Evolutionary conservation across 2,329 filamentous ascomycete species (phyloP).

Genomic region (Calycina herbarum): DNA sequence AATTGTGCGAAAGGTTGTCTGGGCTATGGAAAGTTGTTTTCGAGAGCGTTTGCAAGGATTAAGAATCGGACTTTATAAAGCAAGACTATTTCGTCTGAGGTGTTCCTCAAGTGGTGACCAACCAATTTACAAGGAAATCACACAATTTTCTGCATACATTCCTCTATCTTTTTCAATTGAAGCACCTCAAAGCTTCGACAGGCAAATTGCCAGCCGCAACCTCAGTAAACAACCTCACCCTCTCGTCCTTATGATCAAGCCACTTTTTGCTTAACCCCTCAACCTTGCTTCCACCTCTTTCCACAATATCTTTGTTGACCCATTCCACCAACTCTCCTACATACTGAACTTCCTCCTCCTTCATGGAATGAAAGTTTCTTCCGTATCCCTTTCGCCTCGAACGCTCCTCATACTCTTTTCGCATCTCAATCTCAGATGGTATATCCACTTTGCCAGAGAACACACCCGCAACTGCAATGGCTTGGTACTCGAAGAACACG

Average conservation of each 20-base stretch:
- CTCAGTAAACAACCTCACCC: neutral
- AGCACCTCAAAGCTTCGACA: neutral
- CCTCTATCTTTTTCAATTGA: neutral
- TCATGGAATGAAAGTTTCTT: slow-evolving; percentile 46
- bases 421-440: slow-evolving; percentile 41
- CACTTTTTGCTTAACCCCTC: slow-evolving; percentile 24
- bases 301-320: slow-evolving; percentile 24
- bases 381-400: slow-evolving; percentile 33
- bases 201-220: slow-evolving; percentile 10
- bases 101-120: too few species aligned
- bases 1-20: too few species aligned
- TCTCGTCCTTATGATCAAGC: neutral
- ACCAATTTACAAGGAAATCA: too few species aligned
- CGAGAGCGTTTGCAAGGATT: too few species aligned
- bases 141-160: too few species aligned
- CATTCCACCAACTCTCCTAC: slow-evolving; percentile 27
- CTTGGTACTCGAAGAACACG: slow-evolving; percentile 51
- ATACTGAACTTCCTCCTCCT: slow-evolving; percentile 26
- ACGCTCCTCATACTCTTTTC: slow-evolving; percentile 41
- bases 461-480: slow-evolving; percentile 46
- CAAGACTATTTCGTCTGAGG: too few species aligned
- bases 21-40: too few species aligned
- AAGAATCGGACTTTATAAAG: too few species aligned
- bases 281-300: slow-evolving; percentile 19
- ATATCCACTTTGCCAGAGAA: slow-evolving; percentile 41